These are phyloP conservation scores for Hypseocharis bilobata DNA, from an alignment of 441 rosid species.

Conservation along the genomic window DNA sequence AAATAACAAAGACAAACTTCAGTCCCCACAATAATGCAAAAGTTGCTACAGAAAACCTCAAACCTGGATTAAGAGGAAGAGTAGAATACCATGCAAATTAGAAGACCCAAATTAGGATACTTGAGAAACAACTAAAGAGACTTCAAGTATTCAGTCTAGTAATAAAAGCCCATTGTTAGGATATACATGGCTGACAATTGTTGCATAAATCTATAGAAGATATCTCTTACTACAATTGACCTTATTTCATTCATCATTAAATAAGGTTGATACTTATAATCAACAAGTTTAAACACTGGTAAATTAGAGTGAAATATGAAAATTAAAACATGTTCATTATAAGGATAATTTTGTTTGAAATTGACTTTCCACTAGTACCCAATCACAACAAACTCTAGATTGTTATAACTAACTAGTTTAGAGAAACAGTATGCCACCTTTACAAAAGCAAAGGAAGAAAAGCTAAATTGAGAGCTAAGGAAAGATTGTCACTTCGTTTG, in stretches of 20 bases:
- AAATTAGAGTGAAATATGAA: neutral
- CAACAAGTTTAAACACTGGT: neutral
- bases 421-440: no score
- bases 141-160: neutral
- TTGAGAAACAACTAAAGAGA: neutral
- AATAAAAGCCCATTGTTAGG: neutral
- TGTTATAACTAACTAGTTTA: no score
- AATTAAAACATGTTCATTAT: neutral
- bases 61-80: neutral
- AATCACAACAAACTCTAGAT: no score
- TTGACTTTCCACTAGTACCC: no score
- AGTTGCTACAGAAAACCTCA: neutral
- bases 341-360: no score
- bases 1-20: neutral
- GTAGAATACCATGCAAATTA: neutral
- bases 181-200: neutral
- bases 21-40: neutral
- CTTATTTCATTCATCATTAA: neutral
- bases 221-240: neutral
- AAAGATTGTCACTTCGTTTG: no score
- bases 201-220: neutral
- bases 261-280: neutral
- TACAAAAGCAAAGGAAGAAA: no score
- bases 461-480: no score
- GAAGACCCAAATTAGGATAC: neutral